Evolutionary conservation across 2,329 filamentous ascomycete species (phyloP).

Genomic region (Hypoxylon rubiginosum): DNA sequence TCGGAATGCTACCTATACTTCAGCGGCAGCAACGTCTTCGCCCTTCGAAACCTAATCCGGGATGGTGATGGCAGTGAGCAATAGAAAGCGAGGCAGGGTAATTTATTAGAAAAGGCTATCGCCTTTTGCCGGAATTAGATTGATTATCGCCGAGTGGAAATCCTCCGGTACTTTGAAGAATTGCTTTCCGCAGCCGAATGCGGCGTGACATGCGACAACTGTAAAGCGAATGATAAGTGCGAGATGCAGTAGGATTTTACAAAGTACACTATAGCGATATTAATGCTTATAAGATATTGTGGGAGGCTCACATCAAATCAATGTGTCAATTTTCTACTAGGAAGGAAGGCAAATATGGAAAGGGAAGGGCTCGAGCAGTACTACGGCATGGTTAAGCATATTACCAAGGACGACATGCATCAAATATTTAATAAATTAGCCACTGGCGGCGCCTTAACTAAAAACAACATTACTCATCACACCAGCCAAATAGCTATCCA

Average conservation of each 20-base stretch:
- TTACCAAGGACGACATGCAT: no score
- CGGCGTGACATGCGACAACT: conserved; percentile 87
- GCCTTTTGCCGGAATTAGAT: conserved; percentile 90
- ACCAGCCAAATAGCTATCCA: no score
- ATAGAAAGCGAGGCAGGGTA: conserved; percentile 87
- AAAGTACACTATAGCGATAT: conserved; percentile 75
- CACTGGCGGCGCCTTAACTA: no score
- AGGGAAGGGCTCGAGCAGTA: not conserved
- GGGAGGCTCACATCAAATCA: conserved; percentile 78
- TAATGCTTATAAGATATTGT: conserved; percentile 75
- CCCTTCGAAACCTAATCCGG: conserved; percentile 84
- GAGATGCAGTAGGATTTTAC: conserved; percentile 83
- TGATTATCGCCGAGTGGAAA: conserved; percentile 88
- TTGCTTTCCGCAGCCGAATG: conserved; percentile 80
- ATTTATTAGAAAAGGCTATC: conserved; percentile 87
- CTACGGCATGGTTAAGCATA: conserved; percentile 1
- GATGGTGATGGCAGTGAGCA: conserved; percentile 82
- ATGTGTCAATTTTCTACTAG: conserved; percentile 84
- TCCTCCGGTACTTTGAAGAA: conserved; percentile 96
- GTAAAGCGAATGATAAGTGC: conserved; percentile 87
- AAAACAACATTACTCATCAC: no score
- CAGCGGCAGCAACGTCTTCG: conserved; percentile 79
- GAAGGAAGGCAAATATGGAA: conserved; percentile 58
- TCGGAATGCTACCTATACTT: conserved; percentile 95
- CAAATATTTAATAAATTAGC: no score